Conservation (phyloP, 352 stramenopile genomes). For the Thalassiosira hispida region DNA sequence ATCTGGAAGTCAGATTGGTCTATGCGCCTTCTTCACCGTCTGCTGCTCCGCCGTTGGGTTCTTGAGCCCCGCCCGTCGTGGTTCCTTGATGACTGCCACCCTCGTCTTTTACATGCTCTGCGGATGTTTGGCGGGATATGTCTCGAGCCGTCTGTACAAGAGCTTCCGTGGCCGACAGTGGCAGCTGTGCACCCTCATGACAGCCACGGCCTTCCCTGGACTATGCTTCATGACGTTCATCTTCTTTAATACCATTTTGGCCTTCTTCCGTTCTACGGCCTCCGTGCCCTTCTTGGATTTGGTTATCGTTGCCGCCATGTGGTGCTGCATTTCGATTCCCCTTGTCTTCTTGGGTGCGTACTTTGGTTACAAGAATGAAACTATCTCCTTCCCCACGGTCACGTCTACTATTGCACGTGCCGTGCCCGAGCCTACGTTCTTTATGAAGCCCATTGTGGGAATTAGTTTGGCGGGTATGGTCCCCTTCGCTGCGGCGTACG, state of each 20-base stretch:
- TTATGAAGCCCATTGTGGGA: conserved; percentile 70
- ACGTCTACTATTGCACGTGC: conserved; percentile 97
- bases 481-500: conserved; percentile 98
- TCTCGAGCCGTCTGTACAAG: conserved; percentile 96
- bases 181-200: conserved; percentile 92
- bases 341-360: conserved; percentile 98
- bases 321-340: conserved; percentile 97
- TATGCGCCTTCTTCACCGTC: conserved; percentile 94
- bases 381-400: conserved; percentile 89
- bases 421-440: conserved; percentile 92
- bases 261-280: conserved; percentile 91
- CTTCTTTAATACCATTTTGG: conserved; percentile 96
- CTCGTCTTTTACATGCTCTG: conserved; percentile 96
- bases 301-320: conserved; percentile 96
- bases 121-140: conserved; percentile 90
- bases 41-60: conserved; percentile 95
- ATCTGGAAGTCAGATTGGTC: conserved; percentile 84
- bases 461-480: conserved; percentile 74
- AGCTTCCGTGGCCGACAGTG: conserved; percentile 94
- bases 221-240: conserved; percentile 90
- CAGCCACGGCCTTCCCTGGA: conserved; percentile 88
- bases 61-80: conserved; percentile 95
- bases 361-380: conserved; percentile 94
- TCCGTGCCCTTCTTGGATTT: conserved; percentile 96
- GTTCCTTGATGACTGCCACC: conserved; percentile 96